Percentiles rank a stretch among this genome's conserved stretches.
Conservation (phyloP, 2,329 filamentous ascomycete species). For the Alternaria sp. region DNA sequence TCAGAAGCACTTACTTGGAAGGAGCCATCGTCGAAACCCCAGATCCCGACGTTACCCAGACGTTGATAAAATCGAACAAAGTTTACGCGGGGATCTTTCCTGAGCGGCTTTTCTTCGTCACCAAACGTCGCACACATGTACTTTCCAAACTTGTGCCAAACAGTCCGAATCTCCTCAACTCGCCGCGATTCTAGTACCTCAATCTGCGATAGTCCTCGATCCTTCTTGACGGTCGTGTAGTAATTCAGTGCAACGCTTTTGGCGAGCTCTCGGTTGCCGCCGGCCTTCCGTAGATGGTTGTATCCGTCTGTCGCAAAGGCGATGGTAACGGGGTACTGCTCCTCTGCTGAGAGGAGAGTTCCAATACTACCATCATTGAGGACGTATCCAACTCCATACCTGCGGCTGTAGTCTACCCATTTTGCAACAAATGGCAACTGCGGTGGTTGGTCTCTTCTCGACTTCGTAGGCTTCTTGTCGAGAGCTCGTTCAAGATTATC, state of each 20-base stretch:
- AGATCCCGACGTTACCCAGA: constrained; percentile 81
- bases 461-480: constrained; percentile 46
- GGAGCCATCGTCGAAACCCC: constrained; percentile 82
- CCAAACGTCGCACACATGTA: constrained; percentile 66
- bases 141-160: constrained; percentile 73
- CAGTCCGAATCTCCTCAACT: constrained; percentile 65
- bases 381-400: constrained; percentile 85
- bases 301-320: constrained; percentile 76
- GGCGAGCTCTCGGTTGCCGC: constrained; percentile 61
- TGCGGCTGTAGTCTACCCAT: constrained; percentile 90
- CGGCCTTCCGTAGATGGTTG: constrained; percentile 73
- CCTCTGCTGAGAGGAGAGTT: constrained; percentile 63
- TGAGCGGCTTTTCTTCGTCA: constrained; percentile 57
- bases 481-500: constrained; percentile 58
- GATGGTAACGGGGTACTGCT: constrained; percentile 69
- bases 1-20: constrained; percentile 67
- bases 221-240: constrained; percentile 72
- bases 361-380: constrained; percentile 83
- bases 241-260: constrained; percentile 67
- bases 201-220: constrained; percentile 69
- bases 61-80: constrained; percentile 84
- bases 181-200: constrained; percentile 67
- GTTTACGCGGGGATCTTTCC: constrained; percentile 54
- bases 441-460: constrained; percentile 59
- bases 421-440: constrained; percentile 69